Conservation (phyloP, 441 rosid genomes). For the Euphorbia celastroides region DNA sequence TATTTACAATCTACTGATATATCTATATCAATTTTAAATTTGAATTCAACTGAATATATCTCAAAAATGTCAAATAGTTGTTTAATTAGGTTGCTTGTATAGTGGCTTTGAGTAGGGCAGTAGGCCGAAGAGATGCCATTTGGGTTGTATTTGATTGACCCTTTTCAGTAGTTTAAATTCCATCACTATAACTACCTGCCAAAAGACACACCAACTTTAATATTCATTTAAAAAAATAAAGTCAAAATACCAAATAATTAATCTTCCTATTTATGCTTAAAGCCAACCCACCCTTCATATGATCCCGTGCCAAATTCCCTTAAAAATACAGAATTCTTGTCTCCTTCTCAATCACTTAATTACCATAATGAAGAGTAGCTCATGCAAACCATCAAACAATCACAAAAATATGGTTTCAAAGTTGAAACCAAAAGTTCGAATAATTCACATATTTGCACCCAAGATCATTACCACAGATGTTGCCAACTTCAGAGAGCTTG, state of each 20-base stretch:
- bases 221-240: not conserved
- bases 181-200: not conserved
- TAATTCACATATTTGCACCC: slow-evolving; percentile 79
- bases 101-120: too few relatives aligned
- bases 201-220: slow-evolving; percentile 9
- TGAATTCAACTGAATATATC: too few relatives aligned
- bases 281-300: not conserved
- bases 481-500: slow-evolving; percentile 72
- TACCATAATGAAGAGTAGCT: not conserved
- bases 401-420: slow-evolving; percentile 17
- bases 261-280: not conserved
- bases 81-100: too few relatives aligned
- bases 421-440: slow-evolving; percentile 54
- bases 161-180: not conserved
- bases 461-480: slow-evolving; percentile 83
- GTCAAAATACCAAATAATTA: not conserved
- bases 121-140: too few relatives aligned
- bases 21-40: too few relatives aligned
- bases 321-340: too few relatives aligned
- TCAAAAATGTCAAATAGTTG: too few relatives aligned
- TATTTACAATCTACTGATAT: too few relatives aligned
- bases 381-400: not conserved
- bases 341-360: too few relatives aligned
- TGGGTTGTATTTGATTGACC: slow-evolving; percentile 8
- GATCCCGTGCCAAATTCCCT: not conserved